phyloP scores from a whole-genome alignment of 352 stramenopile species.

The Phytophthora hibernalis region DNA sequence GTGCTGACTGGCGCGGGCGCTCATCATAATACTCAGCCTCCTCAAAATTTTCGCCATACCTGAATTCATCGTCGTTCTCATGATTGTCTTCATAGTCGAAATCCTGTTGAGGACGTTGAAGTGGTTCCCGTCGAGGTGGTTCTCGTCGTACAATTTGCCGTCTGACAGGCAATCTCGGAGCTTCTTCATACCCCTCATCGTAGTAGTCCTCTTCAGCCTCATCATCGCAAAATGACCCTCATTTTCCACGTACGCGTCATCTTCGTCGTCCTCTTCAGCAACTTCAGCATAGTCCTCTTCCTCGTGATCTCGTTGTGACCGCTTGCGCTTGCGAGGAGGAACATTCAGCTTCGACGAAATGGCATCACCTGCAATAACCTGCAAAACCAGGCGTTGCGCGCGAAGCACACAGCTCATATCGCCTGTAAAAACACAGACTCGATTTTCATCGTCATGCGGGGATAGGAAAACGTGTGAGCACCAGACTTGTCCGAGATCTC shows the following conservation, averaged over 20 bases:
- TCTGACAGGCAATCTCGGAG: slow-evolving; percentile 12
- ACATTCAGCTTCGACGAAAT: slow-evolving; percentile 53
- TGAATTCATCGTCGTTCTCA: slow-evolving; percentile 26
- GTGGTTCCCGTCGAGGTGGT: slow-evolving; percentile 3
- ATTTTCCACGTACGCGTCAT: slow-evolving; percentile 20
- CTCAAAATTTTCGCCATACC: slow-evolving; percentile 16
- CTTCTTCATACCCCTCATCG: slow-evolving; percentile 17
- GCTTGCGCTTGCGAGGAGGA: slow-evolving; percentile 53
- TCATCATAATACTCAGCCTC: slow-evolving; percentile 16
- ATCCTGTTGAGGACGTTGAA: slow-evolving; percentile 12
- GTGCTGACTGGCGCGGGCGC: slow-evolving; percentile 12
- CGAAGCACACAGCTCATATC: slow-evolving; percentile 58
- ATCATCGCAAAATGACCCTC: slow-evolving; percentile 22
- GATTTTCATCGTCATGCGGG: slow-evolving; percentile 44
- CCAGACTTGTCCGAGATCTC: slow-evolving; percentile 64
- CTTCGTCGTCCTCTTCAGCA: slow-evolving; percentile 6
- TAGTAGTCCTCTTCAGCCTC: slow-evolving; percentile 27
- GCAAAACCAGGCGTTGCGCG: slow-evolving; percentile 63
- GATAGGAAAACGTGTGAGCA: slow-evolving; percentile 57
- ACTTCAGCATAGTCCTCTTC: slow-evolving; percentile 22
- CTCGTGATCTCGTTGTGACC: slow-evolving; percentile 21
- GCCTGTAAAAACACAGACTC: slow-evolving; percentile 63
- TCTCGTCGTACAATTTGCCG: slow-evolving; percentile 22
- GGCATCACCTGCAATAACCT: slow-evolving; percentile 62
- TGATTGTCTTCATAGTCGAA: slow-evolving; percentile 23